A percentile compares a stretch with the other conserved stretches of the same genome.
phyloP scores from a whole-genome alignment of 148 eudicot species.

The Fagopyrum homotropicum region DNA sequence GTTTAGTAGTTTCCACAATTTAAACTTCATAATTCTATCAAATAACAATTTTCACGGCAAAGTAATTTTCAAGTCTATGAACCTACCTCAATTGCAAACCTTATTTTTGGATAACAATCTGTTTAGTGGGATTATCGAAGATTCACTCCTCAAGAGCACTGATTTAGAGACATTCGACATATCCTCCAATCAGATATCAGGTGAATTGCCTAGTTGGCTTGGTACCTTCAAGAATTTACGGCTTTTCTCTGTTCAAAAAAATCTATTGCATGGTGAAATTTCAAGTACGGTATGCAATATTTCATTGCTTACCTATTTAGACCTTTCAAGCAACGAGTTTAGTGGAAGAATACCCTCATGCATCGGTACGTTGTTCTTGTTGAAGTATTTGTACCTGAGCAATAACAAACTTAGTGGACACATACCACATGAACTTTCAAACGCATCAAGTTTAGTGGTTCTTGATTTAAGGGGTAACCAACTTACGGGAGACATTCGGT shows the following conservation, averaged over 20 bases:
- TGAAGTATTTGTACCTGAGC: background rate
- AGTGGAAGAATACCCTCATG: background rate
- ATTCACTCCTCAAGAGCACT: background rate
- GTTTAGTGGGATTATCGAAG: background rate
- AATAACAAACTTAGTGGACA: background rate
- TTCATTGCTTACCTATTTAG: background rate
- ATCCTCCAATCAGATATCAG: background rate
- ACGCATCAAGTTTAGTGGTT: background rate
- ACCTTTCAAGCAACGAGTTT: background rate
- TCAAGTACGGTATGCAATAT: background rate
- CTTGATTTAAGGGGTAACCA: conserved; percentile 9
- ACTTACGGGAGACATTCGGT: background rate
- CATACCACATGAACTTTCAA: background rate
- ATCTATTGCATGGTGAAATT: background rate
- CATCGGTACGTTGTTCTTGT: background rate
- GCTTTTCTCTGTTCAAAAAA: background rate
- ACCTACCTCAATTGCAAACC: background rate
- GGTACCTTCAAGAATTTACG: background rate
- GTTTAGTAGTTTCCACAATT: background rate
- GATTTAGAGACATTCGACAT: background rate
- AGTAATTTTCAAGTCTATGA: background rate
- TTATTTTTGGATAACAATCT: background rate
- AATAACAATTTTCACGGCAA: background rate
- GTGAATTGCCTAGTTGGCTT: background rate
- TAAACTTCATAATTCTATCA: background rate